These are phyloP conservation scores for Aspergillus fumigatus DNA, from an alignment of 2,329 filamentous ascomycete species.

Conservation along the genomic window DNA sequence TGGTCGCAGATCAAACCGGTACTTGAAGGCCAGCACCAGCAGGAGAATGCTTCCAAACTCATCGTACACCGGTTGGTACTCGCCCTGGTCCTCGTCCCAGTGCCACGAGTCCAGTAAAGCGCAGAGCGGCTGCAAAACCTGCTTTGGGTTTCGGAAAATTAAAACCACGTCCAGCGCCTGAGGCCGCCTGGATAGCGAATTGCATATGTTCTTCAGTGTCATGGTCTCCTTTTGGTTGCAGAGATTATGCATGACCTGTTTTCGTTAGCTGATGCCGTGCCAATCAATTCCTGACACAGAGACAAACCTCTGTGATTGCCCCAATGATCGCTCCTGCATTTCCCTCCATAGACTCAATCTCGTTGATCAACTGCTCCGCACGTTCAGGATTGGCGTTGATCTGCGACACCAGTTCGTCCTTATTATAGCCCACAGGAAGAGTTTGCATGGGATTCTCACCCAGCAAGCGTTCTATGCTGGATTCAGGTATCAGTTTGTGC, in stretches of 20 bases:
- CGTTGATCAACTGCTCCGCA: conserved; percentile 69
- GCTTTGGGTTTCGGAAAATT: conserved; percentile 55
- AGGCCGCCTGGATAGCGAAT: conserved; percentile 52
- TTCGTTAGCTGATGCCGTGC: conserved; percentile 3
- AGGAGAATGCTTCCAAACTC: conserved; percentile 61
- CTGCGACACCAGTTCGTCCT: conserved; percentile 72
- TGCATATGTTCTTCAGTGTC: conserved; percentile 59
- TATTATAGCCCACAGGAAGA: conserved; percentile 68
- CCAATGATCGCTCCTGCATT: conserved; percentile 83
- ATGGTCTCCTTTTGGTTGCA: conserved; percentile 59
- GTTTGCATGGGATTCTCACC: conserved; percentile 81
- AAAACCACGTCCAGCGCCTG: conserved; percentile 56
- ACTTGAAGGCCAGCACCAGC: conserved; percentile 53
- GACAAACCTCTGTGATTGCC: conserved; percentile 65
- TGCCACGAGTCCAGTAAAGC: conserved; percentile 58
- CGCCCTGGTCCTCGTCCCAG: conserved; percentile 61
- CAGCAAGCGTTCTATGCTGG: conserved; percentile 72
- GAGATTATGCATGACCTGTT: conserved; percentile 50
- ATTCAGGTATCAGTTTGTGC: conserved; percentile 75
- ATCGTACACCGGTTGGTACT: conserved; percentile 62
- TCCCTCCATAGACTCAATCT: conserved; percentile 84
- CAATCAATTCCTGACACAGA: background rate
- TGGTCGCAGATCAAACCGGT: conserved; percentile 52
- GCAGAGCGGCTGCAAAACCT: conserved; percentile 56
- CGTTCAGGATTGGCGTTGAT: conserved; percentile 72